phyloP scores from a whole-genome alignment of 2,329 filamentous ascomycete species.

The Talaromyces sp. region DNA sequence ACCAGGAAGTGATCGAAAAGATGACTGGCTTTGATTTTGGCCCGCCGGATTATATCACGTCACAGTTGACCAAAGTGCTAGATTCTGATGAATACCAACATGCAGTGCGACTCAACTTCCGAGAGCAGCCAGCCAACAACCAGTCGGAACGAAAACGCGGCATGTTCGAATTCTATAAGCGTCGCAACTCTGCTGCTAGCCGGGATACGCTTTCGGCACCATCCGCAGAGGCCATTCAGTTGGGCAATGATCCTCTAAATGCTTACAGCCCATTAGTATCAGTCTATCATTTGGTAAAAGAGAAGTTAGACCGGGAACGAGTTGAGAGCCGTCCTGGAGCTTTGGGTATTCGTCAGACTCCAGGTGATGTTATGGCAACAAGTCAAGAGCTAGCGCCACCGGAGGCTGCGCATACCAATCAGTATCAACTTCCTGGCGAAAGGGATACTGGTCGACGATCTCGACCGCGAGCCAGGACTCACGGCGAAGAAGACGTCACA shows the following conservation, averaged over 20 bases:
- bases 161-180: slow-evolving; percentile 97
- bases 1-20: slow-evolving; percentile 78
- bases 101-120: slow-evolving; percentile 71
- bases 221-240: slow-evolving; percentile 81
- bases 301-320: slow-evolving; percentile 84
- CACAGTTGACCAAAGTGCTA: slow-evolving; percentile 80
- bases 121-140: slow-evolving; percentile 64
- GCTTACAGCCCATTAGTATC: slow-evolving; percentile 91
- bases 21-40: slow-evolving; percentile 99
- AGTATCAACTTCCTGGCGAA: slow-evolving; percentile 88
- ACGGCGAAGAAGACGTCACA: slow-evolving; percentile 87
- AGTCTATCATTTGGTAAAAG: slow-evolving; percentile 92
- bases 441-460: slow-evolving; percentile 81
- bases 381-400: slow-evolving; percentile 74
- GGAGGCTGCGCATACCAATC: slow-evolving; percentile 85
- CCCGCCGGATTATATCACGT: slow-evolving; percentile 76
- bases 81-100: slow-evolving; percentile 93
- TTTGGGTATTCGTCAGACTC: slow-evolving; percentile 57
- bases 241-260: slow-evolving; percentile 85
- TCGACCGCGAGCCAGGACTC: slow-evolving; percentile 83
- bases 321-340: slow-evolving; percentile 62
- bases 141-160: slow-evolving; percentile 78
- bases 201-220: slow-evolving; percentile 80
- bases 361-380: slow-evolving; percentile 63
- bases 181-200: slow-evolving; percentile 80